Percentiles rank a stretch among this genome's conserved stretches.
Evolutionary conservation across 345 rosid genomes (phyloP).

Genomic region (Aethionema arabicum): DNA sequence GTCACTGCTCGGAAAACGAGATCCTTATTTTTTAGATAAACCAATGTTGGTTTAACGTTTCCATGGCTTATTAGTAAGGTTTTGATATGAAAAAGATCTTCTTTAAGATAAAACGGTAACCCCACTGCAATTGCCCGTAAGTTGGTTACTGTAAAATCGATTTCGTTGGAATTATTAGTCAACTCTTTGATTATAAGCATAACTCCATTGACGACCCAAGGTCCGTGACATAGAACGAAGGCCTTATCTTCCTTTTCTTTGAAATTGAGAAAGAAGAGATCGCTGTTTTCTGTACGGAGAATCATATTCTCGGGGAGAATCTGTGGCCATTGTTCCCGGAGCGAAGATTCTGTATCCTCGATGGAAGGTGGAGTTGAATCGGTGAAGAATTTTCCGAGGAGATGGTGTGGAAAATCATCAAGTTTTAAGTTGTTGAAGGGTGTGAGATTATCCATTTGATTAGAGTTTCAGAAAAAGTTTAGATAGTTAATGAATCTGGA

Average conservation of each 20-base stretch:
- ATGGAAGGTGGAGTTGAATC: slow-evolving; percentile 18
- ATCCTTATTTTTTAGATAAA: too few species aligned
- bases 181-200: slow-evolving; percentile 25
- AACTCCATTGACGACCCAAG: slow-evolving; percentile 12
- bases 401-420: not conserved
- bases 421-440: too few species aligned
- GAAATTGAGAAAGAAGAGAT: slow-evolving; percentile 22
- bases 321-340: slow-evolving; percentile 21
- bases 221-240: not conserved
- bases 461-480: too few species aligned
- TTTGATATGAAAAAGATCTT: not conserved
- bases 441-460: too few species aligned
- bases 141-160: too few species aligned
- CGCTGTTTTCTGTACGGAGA: not conserved
- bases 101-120: too few species aligned
- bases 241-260: slow-evolving; percentile 14
- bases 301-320: slow-evolving; percentile 23
- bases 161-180: not conserved
- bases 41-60: too few species aligned
- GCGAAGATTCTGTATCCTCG: slow-evolving; percentile 11
- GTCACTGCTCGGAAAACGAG: not conserved
- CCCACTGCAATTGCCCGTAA: too few species aligned
- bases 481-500: too few species aligned
- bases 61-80: not conserved
- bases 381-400: slow-evolving; percentile 16